phyloP scores from a whole-genome alignment of 1,284 basidiomycete species.

The Trametes polyzona region DNA sequence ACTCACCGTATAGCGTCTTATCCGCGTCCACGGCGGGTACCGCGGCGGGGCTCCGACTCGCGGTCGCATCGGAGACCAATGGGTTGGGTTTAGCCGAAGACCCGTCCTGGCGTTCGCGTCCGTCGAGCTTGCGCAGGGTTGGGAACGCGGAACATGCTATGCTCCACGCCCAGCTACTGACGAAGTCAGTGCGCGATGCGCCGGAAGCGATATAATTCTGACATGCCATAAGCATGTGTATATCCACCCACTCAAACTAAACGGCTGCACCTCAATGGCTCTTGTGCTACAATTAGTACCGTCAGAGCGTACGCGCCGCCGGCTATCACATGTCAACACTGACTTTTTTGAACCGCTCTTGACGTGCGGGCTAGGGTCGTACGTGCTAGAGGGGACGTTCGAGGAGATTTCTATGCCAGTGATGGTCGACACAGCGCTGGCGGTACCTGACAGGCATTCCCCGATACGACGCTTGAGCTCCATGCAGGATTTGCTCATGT shows the following conservation, averaged over 20 bases:
- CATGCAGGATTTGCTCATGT: background rate
- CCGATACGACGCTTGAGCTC: background rate
- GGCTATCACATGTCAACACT: background rate
- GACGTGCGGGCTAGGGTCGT: background rate
- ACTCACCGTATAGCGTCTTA: too few species aligned
- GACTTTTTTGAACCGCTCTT: too few species aligned
- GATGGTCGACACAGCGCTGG: background rate
- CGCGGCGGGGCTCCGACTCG: too few species aligned
- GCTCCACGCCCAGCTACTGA: background rate
- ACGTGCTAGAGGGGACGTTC: background rate
- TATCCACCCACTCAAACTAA: background rate
- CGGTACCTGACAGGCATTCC: background rate
- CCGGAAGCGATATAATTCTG: background rate
- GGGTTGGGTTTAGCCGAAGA: background rate
- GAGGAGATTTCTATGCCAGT: background rate
- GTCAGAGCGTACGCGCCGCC: too few species aligned
- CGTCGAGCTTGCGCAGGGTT: background rate
- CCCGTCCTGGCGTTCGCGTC: background rate
- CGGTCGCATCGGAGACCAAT: background rate
- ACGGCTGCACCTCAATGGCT: background rate
- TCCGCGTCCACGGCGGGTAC: background rate
- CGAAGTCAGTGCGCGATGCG: background rate
- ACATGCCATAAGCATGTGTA: conserved; percentile 1
- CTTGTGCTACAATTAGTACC: too few species aligned
- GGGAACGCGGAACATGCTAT: background rate